Conservation (phyloP, 768 basidiomycete genomes). For the Xerocomellus chrysenteron region DNA sequence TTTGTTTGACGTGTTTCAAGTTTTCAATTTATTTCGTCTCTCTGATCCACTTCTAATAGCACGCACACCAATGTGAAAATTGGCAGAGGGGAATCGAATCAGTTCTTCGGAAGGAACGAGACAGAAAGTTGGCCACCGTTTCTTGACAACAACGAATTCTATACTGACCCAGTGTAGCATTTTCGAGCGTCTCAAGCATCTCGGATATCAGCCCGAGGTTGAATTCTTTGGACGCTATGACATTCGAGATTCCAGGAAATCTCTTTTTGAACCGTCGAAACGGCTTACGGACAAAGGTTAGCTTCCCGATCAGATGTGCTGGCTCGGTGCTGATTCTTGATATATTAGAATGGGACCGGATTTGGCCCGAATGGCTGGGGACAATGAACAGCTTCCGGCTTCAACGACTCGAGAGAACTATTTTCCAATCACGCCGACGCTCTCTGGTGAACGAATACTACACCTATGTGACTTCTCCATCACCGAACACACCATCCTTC, state of each 20-base stretch:
- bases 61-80: not conserved
- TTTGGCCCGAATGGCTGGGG: not conserved
- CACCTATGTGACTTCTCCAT: not conserved
- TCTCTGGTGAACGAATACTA: conserved; percentile 1
- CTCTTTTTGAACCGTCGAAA: not conserved
- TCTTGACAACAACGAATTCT: not conserved
- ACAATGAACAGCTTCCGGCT: not conserved
- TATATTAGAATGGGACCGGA: conserved; percentile 6
- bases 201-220: conserved; percentile 10
- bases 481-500: not conserved
- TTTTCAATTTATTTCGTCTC: not conserved
- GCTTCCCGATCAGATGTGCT: not conserved
- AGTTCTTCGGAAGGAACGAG: not conserved
- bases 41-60: not conserved
- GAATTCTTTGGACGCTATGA: not conserved
- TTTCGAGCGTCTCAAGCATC: not conserved
- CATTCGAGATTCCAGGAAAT: not conserved
- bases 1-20: not conserved
- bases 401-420: not conserved
- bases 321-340: not conserved
- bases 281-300: conserved; percentile 9
- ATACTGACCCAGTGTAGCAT: not conserved
- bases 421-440: not conserved
- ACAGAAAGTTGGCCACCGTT: not conserved
- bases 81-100: not conserved